Evolutionary conservation across 2,329 filamentous ascomycete species (phyloP).

Genomic region (Fusarium sp.): DNA sequence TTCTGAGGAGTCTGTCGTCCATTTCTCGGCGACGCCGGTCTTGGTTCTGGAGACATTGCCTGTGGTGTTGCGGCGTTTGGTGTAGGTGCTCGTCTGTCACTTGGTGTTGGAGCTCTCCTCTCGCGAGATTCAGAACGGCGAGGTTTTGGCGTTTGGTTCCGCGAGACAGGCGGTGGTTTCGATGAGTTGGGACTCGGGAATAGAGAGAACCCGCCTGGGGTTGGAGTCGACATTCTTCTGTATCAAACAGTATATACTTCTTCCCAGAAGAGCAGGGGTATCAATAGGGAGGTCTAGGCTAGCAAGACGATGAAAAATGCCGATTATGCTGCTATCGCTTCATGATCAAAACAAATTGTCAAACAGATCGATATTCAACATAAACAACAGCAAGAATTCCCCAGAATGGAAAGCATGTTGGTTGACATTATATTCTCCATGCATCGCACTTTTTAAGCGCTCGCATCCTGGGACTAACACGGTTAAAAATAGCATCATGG

Average conservation of each 20-base stretch:
- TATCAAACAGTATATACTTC: conserved; percentile 40
- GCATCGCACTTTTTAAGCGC: conserved; percentile 30
- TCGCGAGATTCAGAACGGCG: conserved; percentile 53
- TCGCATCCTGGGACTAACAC: conserved; percentile 27
- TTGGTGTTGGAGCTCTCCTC: conserved; percentile 50
- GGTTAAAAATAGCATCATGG: conserved; percentile 34
- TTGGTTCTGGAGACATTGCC: conserved; percentile 28
- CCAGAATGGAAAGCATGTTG: conserved; percentile 5
- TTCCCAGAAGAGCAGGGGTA: conserved; percentile 43
- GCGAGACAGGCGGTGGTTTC: conserved; percentile 43
- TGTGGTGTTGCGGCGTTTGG: conserved; percentile 48
- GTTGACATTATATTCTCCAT: conserved; percentile 30
- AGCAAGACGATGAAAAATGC: conserved; percentile 11
- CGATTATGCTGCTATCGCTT: conserved; percentile 40
- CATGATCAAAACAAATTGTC: conserved; percentile 31
- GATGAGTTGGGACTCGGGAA: conserved; percentile 62
- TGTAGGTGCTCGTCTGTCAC: conserved; percentile 30
- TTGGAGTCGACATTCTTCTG: conserved; percentile 53
- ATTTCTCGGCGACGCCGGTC: conserved; percentile 40
- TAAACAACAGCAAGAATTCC: not conserved
- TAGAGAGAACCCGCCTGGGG: conserved; percentile 64
- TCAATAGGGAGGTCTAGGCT: conserved; percentile 7
- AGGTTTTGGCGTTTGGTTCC: conserved; percentile 55
- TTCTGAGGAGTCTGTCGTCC: conserved; percentile 49
- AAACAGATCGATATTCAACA: not conserved